Base-by-base conservation (phyloP, 352 stramenopile genomes). In the Phytopythium litorale region DNA sequence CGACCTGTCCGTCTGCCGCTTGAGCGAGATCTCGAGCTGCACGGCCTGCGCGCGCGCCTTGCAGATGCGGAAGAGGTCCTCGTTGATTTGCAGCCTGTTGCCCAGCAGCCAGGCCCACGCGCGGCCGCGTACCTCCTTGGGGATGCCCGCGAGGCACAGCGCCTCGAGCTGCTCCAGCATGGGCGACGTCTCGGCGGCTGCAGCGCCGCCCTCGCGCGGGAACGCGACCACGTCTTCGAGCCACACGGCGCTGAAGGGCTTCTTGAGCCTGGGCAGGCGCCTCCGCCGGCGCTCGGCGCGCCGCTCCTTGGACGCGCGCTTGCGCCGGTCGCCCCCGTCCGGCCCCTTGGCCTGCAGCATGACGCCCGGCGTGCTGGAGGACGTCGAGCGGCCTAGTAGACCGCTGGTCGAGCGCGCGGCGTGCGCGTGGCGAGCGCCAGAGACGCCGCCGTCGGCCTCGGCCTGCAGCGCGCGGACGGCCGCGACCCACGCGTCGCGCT, bases 31-130 rank as follows among this genome's bases (percentile, higher is more conserved):
- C 60, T 96, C 84, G 49, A 81, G 72, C 28, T 82, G 65, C 51
- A 96, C 87, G 15, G 87, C 87, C 55, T 84, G 76, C 4, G 87
- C 87, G 56, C 87, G 65, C 35, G 72, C 63, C 56, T 89, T 91
- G 64, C 87, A 96, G 53, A 96, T 94, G 6, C 73, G 73, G 58
- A 93, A 96, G 23, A 96, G 64, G 23, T 96, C 79, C 68, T 96
- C 78, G 45, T 92, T 96, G 37, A 96, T 80, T 71, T 93, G 87
- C 12, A 96, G 69, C 9, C 74, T 84, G 57, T 96, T 96, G 42
- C 87, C 87, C 11, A 96, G 70, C 13, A 92, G 63, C 75, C 81
- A 92, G 12, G 81, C 75, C 87, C 87, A 96, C 51, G 76, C 87
- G 16, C 87, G 84, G 6, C 87, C 87, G 40, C 87, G 79, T 12